phyloP scores from a whole-genome alignment of 2,329 filamentous ascomycete species.

The Zymoseptoria tritici region DNA sequence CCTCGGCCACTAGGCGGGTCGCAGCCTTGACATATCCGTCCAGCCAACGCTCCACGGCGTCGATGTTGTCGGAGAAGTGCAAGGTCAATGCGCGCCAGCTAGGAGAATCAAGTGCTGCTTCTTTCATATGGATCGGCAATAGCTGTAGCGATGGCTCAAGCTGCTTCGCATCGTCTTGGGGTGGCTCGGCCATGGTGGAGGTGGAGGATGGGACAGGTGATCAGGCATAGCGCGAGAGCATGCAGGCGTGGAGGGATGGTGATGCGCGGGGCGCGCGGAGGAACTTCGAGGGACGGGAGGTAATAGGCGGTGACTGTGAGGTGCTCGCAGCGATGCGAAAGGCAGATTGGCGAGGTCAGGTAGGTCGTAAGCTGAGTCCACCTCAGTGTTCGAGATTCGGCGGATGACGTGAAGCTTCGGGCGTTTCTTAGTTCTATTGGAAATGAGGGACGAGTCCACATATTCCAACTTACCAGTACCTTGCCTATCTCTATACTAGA shows the following conservation, averaged over 20 bases:
- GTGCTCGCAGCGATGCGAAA: neutral
- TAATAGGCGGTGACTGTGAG: neutral
- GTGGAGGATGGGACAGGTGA: neutral
- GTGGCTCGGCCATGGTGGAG: conserved; percentile 7
- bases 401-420: too few relatives aligned
- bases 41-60: conserved; percentile 87
- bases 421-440: too few relatives aligned
- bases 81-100: conserved; percentile 82
- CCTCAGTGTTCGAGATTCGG: too few relatives aligned
- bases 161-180: neutral
- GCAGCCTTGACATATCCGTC: conserved; percentile 60
- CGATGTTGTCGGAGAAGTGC: conserved; percentile 87
- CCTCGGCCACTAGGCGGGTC: conserved; percentile 55
- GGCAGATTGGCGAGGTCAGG: too few relatives aligned
- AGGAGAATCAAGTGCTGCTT: conserved; percentile 92
- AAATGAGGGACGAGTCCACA: too few relatives aligned
- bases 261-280: neutral
- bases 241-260: neutral
- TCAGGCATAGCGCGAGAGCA: neutral
- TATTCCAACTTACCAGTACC: too few relatives aligned
- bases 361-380: too few relatives aligned
- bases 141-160: neutral
- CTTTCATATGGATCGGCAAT: conserved; percentile 54
- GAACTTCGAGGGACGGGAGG: neutral
- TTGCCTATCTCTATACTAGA: too few relatives aligned